Conservation (phyloP, 495 filamentous ascomycete species). For the Zalerion maritima region DNA sequence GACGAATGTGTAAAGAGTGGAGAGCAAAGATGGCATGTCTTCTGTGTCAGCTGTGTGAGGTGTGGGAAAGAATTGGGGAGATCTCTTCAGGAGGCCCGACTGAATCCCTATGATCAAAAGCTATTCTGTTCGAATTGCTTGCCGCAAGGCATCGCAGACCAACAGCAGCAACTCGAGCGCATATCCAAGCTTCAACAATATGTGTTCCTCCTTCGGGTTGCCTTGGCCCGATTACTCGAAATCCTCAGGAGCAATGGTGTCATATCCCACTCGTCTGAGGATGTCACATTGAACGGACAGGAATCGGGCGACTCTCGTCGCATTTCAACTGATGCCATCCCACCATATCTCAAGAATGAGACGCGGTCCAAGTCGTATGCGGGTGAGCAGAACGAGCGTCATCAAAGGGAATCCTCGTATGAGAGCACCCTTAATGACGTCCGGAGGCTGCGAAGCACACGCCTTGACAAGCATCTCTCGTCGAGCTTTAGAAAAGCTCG, state of each 20-base stretch:
- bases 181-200: conserved; percentile 85
- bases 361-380: conserved; percentile 61
- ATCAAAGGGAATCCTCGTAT: conserved; percentile 59
- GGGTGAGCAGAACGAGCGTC: conserved; percentile 40
- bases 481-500: conserved; percentile 81
- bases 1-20: conserved; percentile 69
- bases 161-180: conserved; percentile 33
- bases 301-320: conserved; percentile 52
- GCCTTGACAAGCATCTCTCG: conserved; percentile 84
- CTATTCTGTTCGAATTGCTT: conserved; percentile 55
- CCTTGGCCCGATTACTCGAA: conserved; percentile 75
- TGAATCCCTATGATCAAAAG: conserved; percentile 47
- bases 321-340: conserved; percentile 25
- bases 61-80: conserved; percentile 61
- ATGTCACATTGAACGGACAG: conserved; percentile 52
- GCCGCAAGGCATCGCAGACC: conserved; percentile 15
- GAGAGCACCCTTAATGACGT: conserved; percentile 95
- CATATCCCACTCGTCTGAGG: conserved; percentile 62
- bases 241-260: conserved; percentile 72
- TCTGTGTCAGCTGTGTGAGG: conserved; percentile 60
- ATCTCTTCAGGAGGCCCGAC: conserved; percentile 46
- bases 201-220: conserved; percentile 80
- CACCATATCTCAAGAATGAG: conserved; percentile 41
- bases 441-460: conserved; percentile 74
- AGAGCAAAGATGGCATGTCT: conserved; percentile 68